Evolutionary conservation across 2,329 filamentous ascomycete genomes (phyloP).

Genomic region (Cladophialophora yegresii): DNA sequence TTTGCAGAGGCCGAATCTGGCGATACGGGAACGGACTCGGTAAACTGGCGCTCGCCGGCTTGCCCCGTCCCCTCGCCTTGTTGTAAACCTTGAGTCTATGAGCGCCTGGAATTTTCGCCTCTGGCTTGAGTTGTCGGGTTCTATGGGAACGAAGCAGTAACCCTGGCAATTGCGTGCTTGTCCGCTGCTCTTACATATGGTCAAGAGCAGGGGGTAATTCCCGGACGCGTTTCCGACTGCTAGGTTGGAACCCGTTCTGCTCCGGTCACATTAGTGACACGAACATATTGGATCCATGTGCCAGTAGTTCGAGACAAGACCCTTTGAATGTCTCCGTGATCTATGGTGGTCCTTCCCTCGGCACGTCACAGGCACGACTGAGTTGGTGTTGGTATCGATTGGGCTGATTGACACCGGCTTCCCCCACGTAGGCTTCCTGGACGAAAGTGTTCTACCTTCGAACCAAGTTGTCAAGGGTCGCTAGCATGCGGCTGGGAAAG

Average conservation of each 20-base stretch:
- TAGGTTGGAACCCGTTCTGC: neutral
- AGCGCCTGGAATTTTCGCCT: constrained; percentile 8
- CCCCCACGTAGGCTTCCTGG: neutral
- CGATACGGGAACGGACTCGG: neutral
- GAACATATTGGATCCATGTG: neutral
- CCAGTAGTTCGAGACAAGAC: neutral
- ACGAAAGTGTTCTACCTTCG: constrained; percentile 4
- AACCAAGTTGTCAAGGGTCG: neutral
- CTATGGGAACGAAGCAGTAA: neutral
- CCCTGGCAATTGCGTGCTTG: constrained; percentile 1
- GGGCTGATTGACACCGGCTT: neutral
- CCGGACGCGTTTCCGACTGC: neutral
- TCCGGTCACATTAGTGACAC: neutral
- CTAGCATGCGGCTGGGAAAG: neutral
- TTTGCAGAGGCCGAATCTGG: neutral
- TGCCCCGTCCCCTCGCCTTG: neutral
- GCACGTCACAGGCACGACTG: neutral
- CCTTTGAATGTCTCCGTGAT: neutral
- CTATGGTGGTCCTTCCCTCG: constrained; percentile 1
- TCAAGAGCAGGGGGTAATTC: neutral
- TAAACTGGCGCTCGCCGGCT: constrained; percentile 2
- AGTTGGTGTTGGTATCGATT: neutral
- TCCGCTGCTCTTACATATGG: neutral
- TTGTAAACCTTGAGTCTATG: neutral
- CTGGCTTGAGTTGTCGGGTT: neutral